Conservation (phyloP, 2,329 filamentous ascomycete species). For the Dactylellina drechsleri region DNA sequence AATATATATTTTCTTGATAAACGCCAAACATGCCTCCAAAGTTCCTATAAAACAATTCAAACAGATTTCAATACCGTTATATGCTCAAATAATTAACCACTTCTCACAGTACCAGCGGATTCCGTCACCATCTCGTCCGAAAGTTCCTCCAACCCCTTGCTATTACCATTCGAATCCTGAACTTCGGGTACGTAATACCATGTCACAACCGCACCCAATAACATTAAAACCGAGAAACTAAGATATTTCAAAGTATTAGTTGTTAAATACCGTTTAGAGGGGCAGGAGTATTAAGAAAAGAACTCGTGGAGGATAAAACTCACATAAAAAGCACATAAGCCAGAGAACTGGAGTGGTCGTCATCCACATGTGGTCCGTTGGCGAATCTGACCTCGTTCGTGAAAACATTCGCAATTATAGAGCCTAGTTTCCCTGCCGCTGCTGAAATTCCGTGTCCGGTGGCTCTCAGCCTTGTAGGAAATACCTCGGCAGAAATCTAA, state of each 20-base stretch:
- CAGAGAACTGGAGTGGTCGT: constrained; percentile 10
- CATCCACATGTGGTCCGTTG: constrained; percentile 16
- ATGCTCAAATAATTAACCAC: too few relatives aligned
- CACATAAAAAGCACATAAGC: constrained; percentile 21
- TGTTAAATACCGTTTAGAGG: background rate
- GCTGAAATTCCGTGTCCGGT: constrained; percentile 61
- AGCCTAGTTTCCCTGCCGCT: constrained; percentile 61
- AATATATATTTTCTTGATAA: too few relatives aligned
- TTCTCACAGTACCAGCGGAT: too few relatives aligned
- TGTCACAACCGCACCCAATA: constrained; percentile 17
- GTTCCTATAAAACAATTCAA: too few relatives aligned
- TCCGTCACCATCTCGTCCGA: background rate
- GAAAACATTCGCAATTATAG: constrained; percentile 64
- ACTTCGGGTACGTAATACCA: constrained; percentile 24
- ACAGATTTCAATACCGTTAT: too few relatives aligned
- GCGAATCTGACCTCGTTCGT: constrained; percentile 66
- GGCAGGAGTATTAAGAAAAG: too few relatives aligned
- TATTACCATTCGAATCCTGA: constrained; percentile 18
- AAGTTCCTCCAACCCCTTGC: constrained; percentile 18
- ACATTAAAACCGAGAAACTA: constrained; percentile 25
- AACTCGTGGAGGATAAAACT: background rate
- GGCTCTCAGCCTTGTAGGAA: constrained; percentile 61
- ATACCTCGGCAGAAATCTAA: constrained; percentile 60
- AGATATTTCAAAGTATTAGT: background rate
- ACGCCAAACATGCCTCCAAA: too few relatives aligned